A percentile compares a stretch with the other conserved stretches of the same genome.
Conservation (phyloP, 2,329 filamentous ascomycete genomes). For the Pseudopithomyces chartarum region DNA sequence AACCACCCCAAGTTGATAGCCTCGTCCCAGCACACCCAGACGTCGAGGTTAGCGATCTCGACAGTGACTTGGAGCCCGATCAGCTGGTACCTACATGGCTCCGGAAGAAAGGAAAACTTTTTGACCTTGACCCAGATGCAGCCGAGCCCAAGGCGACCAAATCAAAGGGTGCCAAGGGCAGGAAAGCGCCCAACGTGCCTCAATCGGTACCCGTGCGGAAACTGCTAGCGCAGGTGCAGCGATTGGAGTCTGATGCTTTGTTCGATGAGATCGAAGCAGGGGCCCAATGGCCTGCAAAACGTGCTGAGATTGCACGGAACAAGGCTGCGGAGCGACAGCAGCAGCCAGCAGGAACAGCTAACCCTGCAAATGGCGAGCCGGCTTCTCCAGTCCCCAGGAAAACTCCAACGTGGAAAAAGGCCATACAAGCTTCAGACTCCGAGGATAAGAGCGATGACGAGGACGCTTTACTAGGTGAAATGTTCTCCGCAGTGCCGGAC, state of each 20-base stretch:
- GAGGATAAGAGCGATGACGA: conserved; percentile 58
- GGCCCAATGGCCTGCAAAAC: conserved; percentile 51
- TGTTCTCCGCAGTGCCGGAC: conserved; percentile 58
- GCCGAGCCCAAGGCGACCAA: conserved; percentile 55
- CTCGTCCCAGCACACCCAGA: conserved; percentile 30
- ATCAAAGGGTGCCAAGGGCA: conserved; percentile 29
- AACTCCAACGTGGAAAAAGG: conserved; percentile 1
- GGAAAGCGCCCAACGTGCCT: conserved; percentile 22
- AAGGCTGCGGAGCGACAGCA: conserved; percentile 36
- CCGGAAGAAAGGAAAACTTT: conserved; percentile 66
- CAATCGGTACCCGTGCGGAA: conserved; percentile 61
- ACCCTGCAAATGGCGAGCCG: background rate
- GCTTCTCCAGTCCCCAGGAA: background rate
- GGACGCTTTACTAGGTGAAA: conserved; percentile 55
- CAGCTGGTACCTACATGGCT: conserved; percentile 73
- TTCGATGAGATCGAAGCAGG: conserved; percentile 56
- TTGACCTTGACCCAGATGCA: conserved; percentile 58
- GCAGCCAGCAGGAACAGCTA: background rate
- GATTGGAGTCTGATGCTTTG: conserved; percentile 69
- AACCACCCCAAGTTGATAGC: conserved; percentile 6
- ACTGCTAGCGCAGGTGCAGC: conserved; percentile 73
- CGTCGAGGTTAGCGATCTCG: conserved; percentile 53
- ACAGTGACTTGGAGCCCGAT: conserved; percentile 56
- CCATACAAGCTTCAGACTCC: conserved; percentile 5
- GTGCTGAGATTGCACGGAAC: conserved; percentile 48